Percentiles rank a stretch among this genome's conserved stretches.
Conservation (phyloP, 2,329 filamentous ascomycete genomes). For the Aureobasidium vineae region DNA sequence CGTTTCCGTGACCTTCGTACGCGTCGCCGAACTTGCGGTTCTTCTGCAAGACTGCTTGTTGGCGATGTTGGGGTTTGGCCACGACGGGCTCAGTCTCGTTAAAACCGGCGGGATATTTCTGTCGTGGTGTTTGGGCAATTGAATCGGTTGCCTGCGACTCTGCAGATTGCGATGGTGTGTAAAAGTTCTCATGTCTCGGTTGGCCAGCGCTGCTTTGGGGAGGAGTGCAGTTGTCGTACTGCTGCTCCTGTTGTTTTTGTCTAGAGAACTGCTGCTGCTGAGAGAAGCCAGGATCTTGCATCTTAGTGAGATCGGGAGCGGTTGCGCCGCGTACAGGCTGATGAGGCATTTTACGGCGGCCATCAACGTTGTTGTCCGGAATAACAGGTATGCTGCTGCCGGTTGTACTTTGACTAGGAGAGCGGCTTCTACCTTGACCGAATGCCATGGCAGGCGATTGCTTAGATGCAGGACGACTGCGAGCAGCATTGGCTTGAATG, state of each 20-base stretch:
- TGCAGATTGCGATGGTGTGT: slow-evolving; percentile 37
- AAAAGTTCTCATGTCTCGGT: slow-evolving; percentile 26
- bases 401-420: slow-evolving; percentile 46
- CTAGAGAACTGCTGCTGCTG: slow-evolving; percentile 29
- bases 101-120: slow-evolving; percentile 43
- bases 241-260: slow-evolving; percentile 22
- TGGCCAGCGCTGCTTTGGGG: slow-evolving; percentile 11
- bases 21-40: slow-evolving; percentile 84
- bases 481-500: slow-evolving; percentile 32
- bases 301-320: slow-evolving; percentile 32
- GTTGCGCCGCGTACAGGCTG: slow-evolving; percentile 32
- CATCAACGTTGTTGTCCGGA: slow-evolving; percentile 40
- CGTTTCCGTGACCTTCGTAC: slow-evolving; percentile 73
- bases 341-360: slow-evolving; percentile 30
- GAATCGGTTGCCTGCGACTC: slow-evolving; percentile 36
- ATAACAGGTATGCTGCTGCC: slow-evolving; percentile 46
- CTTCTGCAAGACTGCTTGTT: slow-evolving; percentile 62
- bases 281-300: slow-evolving; percentile 23
- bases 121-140: slow-evolving; percentile 33
- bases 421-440: slow-evolving; percentile 45
- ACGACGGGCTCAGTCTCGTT: slow-evolving; percentile 35
- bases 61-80: slow-evolving; percentile 46
- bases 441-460: slow-evolving; percentile 42
- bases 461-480: slow-evolving; percentile 39
- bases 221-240: slow-evolving; percentile 20